Evolutionary conservation across 192 early-diverging fungal genomes (phyloP), one percentile per base, ranked within the genome.

Genomic region (Linnemannia hyalina): DNA sequence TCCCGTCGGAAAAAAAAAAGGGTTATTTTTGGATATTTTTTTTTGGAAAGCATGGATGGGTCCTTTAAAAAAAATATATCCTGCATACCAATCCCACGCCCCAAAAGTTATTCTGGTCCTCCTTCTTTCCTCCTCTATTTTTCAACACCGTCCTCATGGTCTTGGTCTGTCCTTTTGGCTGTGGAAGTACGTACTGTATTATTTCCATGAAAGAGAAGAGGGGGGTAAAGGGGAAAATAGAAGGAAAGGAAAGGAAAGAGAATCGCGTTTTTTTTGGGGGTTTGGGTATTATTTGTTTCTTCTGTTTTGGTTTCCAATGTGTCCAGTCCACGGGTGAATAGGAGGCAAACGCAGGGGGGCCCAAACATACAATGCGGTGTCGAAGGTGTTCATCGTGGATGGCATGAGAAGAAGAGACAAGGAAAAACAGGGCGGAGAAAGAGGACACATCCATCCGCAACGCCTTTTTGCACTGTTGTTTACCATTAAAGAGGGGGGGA

Each of bases 1-100:
- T 57, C 72, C 42, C 72, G 72, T 73, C 46, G 40, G 74, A 75
- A 75, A 35, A 55, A 36, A 55, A 22, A 36, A 55, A 32, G 15
- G 10, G 7, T 32, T 49, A 74, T 35, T 35, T 74, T 55, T 52
- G 23, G 16, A 20, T 35, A 8, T 52, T 52, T 22, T 35, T 20
- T 52, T 52, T 22, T 52, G 15, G 15, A 32, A 69, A 69, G 15
- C 36, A 69, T 20, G 38, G 38, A 40, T 40, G 38, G 68, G 38
- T 4, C 4, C 18, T 52, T 22, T 3, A 3, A 20, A 38, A 44
- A 44, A 44, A 20, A 38, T 26, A 26, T 26, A 73, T 47, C 42
- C 46, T 47, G 36, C 46, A 32, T 73, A 16, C 20, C 18, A 18
- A 22, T 52, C 16, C 49, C 49, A 52, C 3, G 18, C 49, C 49